These are phyloP conservation scores for Exidia glandulosa DNA, from an alignment of 768 basidiomycete genomes.

Conservation along the genomic window DNA sequence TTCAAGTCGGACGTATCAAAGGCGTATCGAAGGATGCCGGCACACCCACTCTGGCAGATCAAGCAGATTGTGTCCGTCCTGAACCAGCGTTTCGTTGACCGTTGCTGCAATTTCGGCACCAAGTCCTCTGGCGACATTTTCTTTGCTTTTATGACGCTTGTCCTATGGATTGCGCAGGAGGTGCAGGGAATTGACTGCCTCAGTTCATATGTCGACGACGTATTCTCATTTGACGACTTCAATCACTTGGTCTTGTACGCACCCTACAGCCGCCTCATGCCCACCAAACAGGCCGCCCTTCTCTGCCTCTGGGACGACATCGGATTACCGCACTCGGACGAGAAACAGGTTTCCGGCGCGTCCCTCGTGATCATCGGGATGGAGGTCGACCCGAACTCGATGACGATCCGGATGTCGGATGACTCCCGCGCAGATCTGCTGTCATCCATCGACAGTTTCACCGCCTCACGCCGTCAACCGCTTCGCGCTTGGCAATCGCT, in stretches of 20 bases:
- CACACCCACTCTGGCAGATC: constrained; percentile 31
- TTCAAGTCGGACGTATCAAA: constrained; percentile 29
- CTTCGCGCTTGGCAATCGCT: constrained; percentile 19
- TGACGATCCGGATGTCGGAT: constrained; percentile 20
- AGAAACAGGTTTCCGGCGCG: constrained; percentile 27
- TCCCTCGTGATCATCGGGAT: constrained; percentile 29
- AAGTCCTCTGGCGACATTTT: constrained; percentile 17
- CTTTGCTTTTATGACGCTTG: constrained; percentile 20
- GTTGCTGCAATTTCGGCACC: constrained; percentile 23
- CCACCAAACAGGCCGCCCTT: constrained; percentile 22
- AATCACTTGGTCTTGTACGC: constrained; percentile 15
- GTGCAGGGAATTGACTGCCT: constrained; percentile 11
- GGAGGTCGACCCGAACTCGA: constrained; percentile 21
- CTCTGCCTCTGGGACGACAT: constrained; percentile 30
- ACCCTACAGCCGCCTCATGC: constrained; percentile 19
- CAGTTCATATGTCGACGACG: constrained; percentile 26
- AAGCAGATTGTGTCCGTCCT: constrained; percentile 26
- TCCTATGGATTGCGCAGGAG: constrained; percentile 26
- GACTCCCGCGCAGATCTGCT: constrained; percentile 8
- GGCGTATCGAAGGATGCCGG: constrained; percentile 26
- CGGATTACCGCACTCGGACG: constrained; percentile 25
- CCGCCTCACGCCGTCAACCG: constrained; percentile 5
- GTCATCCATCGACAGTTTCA: constrained; percentile 7
- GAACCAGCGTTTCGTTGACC: constrained; percentile 18
- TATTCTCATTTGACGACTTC: constrained; percentile 11